Evolutionary conservation across 805 yeast species (phyloP).

Genomic region (Tetrapisispora namnaoensis): DNA sequence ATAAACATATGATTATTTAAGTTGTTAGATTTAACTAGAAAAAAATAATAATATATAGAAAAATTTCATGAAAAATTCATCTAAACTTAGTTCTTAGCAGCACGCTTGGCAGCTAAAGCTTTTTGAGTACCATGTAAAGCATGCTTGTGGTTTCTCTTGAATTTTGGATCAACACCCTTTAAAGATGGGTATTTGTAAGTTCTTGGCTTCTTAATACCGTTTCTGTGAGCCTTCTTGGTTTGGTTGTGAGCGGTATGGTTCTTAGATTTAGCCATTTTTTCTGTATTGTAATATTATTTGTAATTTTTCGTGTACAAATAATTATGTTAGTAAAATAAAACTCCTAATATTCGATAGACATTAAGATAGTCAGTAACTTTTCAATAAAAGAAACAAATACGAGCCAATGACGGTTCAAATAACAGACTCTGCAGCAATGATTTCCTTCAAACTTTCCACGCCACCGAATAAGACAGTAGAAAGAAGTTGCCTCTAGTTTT

Average conservation of each 20-base stretch:
- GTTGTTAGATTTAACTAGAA: neutral
- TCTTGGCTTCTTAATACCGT: conserved; percentile 99
- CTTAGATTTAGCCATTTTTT: conserved; percentile 93
- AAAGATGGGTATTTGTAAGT: conserved; percentile 96
- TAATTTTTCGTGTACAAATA: neutral
- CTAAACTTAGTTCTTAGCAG: conserved; percentile 32
- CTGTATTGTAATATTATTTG: neutral
- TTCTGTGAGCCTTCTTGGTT: conserved; percentile 98
- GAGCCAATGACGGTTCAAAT: neutral
- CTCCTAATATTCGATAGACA: neutral
- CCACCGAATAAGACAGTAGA: too few species aligned
- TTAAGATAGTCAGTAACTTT: too few species aligned
- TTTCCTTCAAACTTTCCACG: too few species aligned
- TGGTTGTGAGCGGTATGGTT: conserved; percentile 99
- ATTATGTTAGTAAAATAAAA: conserved; percentile 9
- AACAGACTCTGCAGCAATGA: too few species aligned
- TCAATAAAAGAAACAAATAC: neutral
- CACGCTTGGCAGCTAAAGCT: conserved; percentile 79
- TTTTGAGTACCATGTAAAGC: conserved; percentile 97
- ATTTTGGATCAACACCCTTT: conserved; percentile 98
- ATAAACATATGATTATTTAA: neutral
- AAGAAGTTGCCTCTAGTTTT: too few species aligned
- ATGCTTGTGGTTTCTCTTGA: conserved; percentile 98
- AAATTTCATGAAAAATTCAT: neutral
- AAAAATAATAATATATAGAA: neutral